A percentile compares a stretch with the other conserved stretches of the same genome.
Evolutionary conservation across 371 early-diverging fungal species (phyloP).

Genomic region (Homolaphlyctis polyrhiza): DNA sequence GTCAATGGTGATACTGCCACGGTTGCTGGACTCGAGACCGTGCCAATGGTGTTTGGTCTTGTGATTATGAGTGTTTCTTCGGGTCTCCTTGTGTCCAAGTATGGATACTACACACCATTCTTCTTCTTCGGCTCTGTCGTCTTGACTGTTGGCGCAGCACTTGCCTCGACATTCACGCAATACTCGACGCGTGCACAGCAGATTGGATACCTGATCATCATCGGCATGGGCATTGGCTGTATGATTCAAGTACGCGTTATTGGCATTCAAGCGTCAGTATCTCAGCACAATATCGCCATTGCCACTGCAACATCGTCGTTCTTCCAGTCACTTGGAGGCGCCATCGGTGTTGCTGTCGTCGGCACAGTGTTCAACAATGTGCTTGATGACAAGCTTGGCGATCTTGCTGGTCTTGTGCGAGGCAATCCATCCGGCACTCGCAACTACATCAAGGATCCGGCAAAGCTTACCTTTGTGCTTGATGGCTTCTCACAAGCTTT

Average conservation of each 20-base stretch:
- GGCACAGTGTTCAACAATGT: too few relatives aligned
- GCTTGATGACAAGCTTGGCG: too few relatives aligned
- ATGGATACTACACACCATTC: slow-evolving; percentile 46
- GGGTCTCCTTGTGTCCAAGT: slow-evolving; percentile 47
- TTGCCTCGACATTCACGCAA: slow-evolving; percentile 43
- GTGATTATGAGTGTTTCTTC: slow-evolving; percentile 44
- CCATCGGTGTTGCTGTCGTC: too few relatives aligned
- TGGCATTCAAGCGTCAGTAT: too few relatives aligned
- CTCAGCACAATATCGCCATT: too few relatives aligned
- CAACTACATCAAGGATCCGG: too few relatives aligned
- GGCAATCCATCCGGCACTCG: too few relatives aligned
- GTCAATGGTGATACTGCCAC: slow-evolving; percentile 45
- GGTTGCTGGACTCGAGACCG: slow-evolving; percentile 54
- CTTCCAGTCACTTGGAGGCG: too few relatives aligned
- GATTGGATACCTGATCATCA: slow-evolving; percentile 41
- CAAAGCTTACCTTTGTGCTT: too few relatives aligned
- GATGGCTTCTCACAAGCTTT: too few relatives aligned
- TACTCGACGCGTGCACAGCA: slow-evolving; percentile 34
- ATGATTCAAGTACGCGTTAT: slow-evolving; percentile 40
- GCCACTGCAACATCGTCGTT: too few relatives aligned
- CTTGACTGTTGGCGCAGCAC: slow-evolving; percentile 38
- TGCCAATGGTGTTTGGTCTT: slow-evolving; percentile 58
- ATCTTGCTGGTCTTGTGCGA: too few relatives aligned
- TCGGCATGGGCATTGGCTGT: slow-evolving; percentile 47
- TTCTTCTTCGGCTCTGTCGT: slow-evolving; percentile 47